Evolutionary conservation across 768 basidiomycete genomes (phyloP).

Genomic region (Sarcomyxa edulis): DNA sequence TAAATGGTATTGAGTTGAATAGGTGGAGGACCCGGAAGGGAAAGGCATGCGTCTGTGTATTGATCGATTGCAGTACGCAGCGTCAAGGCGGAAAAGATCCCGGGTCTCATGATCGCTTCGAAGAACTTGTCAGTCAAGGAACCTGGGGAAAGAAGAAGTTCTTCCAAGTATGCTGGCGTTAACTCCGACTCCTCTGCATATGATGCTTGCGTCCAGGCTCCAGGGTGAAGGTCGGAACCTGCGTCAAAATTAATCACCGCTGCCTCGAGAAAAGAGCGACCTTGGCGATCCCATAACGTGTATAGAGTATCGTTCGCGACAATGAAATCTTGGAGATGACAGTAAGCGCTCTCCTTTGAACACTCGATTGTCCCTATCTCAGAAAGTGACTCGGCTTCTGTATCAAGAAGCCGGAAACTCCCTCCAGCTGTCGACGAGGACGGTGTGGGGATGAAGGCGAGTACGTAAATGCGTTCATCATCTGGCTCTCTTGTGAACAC

Average conservation of each 20-base stretch:
- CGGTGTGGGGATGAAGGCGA: conserved; percentile 71
- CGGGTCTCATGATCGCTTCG: conserved; percentile 79
- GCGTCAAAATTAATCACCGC: conserved; percentile 39
- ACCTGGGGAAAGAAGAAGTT: conserved; percentile 64
- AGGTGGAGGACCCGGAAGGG: conserved; percentile 52
- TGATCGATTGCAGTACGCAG: conserved; percentile 78
- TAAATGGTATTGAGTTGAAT: conserved; percentile 59
- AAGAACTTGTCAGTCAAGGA: conserved; percentile 79
- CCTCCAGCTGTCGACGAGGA: conserved; percentile 66
- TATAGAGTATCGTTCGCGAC: conserved; percentile 54
- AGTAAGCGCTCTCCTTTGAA: conserved; percentile 55
- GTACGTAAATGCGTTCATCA: conserved; percentile 52
- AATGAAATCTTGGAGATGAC: conserved; percentile 74
- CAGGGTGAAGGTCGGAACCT: conserved; percentile 23
- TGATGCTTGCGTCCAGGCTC: conserved; percentile 48
- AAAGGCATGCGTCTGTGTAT: conserved; percentile 70
- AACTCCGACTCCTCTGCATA: conserved; percentile 72
- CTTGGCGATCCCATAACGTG: conserved; percentile 79
- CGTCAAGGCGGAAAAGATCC: conserved; percentile 80
- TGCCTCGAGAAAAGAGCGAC: conserved; percentile 64
- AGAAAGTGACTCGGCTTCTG: conserved; percentile 51
- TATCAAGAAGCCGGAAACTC: conserved; percentile 66
- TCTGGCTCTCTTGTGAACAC: conserved; percentile 46
- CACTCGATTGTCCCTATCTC: conserved; percentile 56
- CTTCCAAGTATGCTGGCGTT: conserved; percentile 86